phyloP scores from a whole-genome alignment of 192 early-diverging fungal species.

The Rhizophagus prolifer region DNA sequence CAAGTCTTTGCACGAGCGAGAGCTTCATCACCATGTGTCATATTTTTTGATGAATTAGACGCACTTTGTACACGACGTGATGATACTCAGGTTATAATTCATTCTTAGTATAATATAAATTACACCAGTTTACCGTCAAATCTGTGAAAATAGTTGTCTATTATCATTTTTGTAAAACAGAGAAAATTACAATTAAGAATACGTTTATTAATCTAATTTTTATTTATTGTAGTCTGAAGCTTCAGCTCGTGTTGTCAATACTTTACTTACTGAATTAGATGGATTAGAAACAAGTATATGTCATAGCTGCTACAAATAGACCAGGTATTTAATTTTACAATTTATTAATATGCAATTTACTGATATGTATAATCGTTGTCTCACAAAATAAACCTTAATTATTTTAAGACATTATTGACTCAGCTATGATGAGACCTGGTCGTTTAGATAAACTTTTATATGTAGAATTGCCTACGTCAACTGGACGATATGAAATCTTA shows the following conservation, averaged over 20 bases:
- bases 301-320: slow-evolving; percentile 97
- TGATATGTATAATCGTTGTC: not conserved
- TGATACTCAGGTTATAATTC: slow-evolving; percentile 69
- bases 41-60: slow-evolving; percentile 99
- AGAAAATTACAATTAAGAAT: too few species aligned
- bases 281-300: slow-evolving; percentile 92
- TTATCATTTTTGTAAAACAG: not conserved
- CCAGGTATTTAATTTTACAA: slow-evolving; percentile 49
- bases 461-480: slow-evolving; percentile 83
- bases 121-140: not conserved
- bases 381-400: not conserved
- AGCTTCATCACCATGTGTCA: slow-evolving; percentile 91
- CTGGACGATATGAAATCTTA: slow-evolving; percentile 84
- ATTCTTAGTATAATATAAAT: slow-evolving; percentile 23
- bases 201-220: not conserved
- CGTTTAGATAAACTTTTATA: slow-evolving; percentile 97
- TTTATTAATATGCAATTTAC: slow-evolving; percentile 1
- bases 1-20: slow-evolving; percentile 94
- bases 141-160: not conserved
- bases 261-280: slow-evolving; percentile 94
- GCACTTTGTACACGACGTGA: slow-evolving; percentile 89
- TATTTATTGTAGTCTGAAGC: slow-evolving; percentile 68
- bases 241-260: slow-evolving; percentile 94
- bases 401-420: slow-evolving; percentile 83
- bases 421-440: slow-evolving; percentile 97